phyloP scores from a whole-genome alignment of 371 early-diverging fungal genomes.

The Mucor saturninus region DNA sequence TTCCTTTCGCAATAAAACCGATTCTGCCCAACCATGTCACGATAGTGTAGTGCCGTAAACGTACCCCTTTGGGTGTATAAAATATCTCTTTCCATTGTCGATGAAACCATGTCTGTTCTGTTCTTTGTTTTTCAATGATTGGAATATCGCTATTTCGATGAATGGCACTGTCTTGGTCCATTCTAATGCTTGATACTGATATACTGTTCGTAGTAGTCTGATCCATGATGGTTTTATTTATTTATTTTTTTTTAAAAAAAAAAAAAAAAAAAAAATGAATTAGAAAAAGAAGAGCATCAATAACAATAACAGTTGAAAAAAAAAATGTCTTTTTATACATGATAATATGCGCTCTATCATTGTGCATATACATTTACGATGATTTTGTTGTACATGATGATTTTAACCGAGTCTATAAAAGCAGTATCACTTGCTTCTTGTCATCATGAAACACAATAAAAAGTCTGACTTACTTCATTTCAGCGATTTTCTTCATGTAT shows the following conservation, averaged over 20 bases:
- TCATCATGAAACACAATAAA: too few relatives aligned
- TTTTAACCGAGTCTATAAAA: too few relatives aligned
- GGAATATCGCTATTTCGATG: background rate
- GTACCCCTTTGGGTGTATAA: background rate
- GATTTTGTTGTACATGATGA: background rate
- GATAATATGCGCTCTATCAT: too few relatives aligned
- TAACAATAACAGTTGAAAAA: too few relatives aligned
- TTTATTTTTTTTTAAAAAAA: background rate
- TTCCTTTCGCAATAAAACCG: conserved; percentile 36
- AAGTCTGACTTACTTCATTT: too few relatives aligned
- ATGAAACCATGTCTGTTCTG: background rate
- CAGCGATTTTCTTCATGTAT: too few relatives aligned
- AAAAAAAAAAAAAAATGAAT: too few relatives aligned
- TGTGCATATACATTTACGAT: conserved; percentile 2
- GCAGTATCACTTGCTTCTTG: too few relatives aligned
- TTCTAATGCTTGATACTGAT: background rate
- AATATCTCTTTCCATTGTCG: background rate
- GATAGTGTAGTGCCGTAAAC: background rate
- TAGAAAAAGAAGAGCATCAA: too few relatives aligned
- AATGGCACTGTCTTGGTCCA: background rate
- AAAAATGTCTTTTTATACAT: too few relatives aligned
- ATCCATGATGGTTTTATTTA: background rate
- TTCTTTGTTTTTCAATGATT: background rate
- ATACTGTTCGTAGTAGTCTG: background rate
- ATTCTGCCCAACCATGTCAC: conserved; percentile 29